Evolutionary conservation across 148 eudicot species (phyloP), one percentile per base, ranked within the genome.

Genomic region (Nepenthes mirabilis): DNA sequence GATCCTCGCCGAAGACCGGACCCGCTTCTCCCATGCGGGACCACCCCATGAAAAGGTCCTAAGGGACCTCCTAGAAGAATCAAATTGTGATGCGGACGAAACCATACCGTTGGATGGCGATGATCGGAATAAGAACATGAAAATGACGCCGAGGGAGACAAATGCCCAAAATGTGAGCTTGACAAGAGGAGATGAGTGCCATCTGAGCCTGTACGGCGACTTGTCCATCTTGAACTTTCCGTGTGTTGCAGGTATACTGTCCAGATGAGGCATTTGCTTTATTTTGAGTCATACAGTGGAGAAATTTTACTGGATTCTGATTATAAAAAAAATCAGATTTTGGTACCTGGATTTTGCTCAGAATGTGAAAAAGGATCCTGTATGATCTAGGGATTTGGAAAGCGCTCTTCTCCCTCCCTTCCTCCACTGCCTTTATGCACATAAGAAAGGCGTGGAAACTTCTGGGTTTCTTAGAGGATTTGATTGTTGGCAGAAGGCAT

Each of bases 151-250:
- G 1, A 88, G 58, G 50, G 83, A 85, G 1, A 83, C 60, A 13
- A 70, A 69, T 1, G 83, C 77, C 89, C 89, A 85, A 13, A 88
- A 76, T 6, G 79, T 77, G 60, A 88, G 83, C 72, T 85, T 88
- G 11, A 68, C 78, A 1, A 82, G 49, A 33, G 84, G 80, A 3
- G 70, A 60, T 2, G 83, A 74, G 55, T 80, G 80, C 67, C 79
- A 81, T 52, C 88, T 55, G 43, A 80, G 64, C 51, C 91, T 75
- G 50, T 79, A 82, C 0, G 80, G n/a, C 1, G 88, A 79, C 69
- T 88, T 88, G 3, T 87, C 95, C 79, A 79, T 80, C 76, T 87
- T 87, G 79, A 84, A 85, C 71, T 88, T 85, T 11, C 91, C 96
- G n/a, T 89, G 89, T 13, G 89, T 80, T 58, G 91, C 83, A 10